Evolutionary conservation across 129 eudicot genomes (phyloP), one percentile per base, ranked within the genome.

Genomic region (Glebionis coronaria): DNA sequence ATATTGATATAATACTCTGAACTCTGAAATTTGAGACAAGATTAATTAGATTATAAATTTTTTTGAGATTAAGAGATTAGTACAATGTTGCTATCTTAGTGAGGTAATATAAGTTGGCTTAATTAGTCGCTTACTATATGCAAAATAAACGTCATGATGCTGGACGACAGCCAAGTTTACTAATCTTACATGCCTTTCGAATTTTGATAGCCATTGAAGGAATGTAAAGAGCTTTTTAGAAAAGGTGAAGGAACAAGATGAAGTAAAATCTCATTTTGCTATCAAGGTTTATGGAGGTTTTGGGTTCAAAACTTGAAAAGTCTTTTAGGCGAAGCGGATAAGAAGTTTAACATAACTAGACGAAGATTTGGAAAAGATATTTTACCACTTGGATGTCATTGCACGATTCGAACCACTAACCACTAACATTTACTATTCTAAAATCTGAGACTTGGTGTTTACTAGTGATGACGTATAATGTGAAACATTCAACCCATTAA

Each of bases 61-160:
- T 74, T 56, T 35, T 35, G 1, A 8, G 42, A 7, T 35, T 35
- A 35, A 6, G 42, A 35, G 9, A 35, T 35, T 4, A 35, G 7
- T 35, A 9, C 8, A 65, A 66, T 52, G n/a, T 65, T 28, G 67
- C 25, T 29, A 74, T 74, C 78, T 44, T 55, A 35, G 52, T 46
- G 78, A 74, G 66, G 61, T 74, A 28, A 56, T 35, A 73, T 65
- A 42, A 73, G 66, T 45, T 66, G 65, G 66, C 45, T 65, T 56
- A n/a, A n/a, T n/a, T n/a, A 44, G 56, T 12, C 3, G 50, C 19
- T 55, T 56, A 44, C 10, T 56, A 28, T 44, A 15, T 19, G 65
- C 2, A 12, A 27, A 42, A 51, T 40, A 73, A 65, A 73, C 67
- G 78, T 65, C 72, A 65, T 65, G 28, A 56, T 28, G 72, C 51